Evolutionary conservation across 2,329 filamentous ascomycete species (phyloP), one percentile per base, ranked within the genome.

Genomic region (Trichoderma asperellum): DNA sequence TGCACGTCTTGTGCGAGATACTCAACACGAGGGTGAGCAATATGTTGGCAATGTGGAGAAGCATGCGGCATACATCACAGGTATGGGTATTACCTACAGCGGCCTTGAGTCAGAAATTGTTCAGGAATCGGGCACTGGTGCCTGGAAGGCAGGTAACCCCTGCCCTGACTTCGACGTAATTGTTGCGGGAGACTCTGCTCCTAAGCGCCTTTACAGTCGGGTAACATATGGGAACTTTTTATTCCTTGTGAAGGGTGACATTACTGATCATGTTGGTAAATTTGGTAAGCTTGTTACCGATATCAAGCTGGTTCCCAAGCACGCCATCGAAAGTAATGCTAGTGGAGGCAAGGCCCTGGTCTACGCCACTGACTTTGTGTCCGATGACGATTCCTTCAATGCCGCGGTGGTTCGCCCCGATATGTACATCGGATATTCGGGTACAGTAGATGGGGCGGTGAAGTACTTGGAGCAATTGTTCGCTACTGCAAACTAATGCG

Each of bases 51-150:
- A 37, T n/a, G 12, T 24, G 37, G 8, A 40, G 18, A 47, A 40
- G 37, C 37, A 40, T 40, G 37, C 37, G 14, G 37, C 37, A 18
- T 40, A 40, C 37, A 40, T 40, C 18, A 67, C 60, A 75, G 76
- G 78, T 61, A 81, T 83, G 82, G 82, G 82, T 5, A 80, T 84
- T 2, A 75, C 79, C 7, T 84, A 83, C 72, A 73, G 77, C 7
- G 76, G 72, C 4, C 70, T 78, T 37, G 75, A 71, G 21, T 82
- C 81, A 8, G 76, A 78, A 18, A 73, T 81, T 4, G 75, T 83
- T 21, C 67, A 71, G 5, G 74, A 76, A 16, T 80, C 79, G 2
- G 71, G 58, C 71, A 72, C 16, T 40, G 78, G 76, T 18, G 74
- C 82, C 52, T 83, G 77, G 79, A 80, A 75, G 43, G 80, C 79